Evolutionary conservation across 2,329 filamentous ascomycete genomes (phyloP), one percentile per base, ranked within the genome.

Genomic region (Simplicillium sp.): DNA sequence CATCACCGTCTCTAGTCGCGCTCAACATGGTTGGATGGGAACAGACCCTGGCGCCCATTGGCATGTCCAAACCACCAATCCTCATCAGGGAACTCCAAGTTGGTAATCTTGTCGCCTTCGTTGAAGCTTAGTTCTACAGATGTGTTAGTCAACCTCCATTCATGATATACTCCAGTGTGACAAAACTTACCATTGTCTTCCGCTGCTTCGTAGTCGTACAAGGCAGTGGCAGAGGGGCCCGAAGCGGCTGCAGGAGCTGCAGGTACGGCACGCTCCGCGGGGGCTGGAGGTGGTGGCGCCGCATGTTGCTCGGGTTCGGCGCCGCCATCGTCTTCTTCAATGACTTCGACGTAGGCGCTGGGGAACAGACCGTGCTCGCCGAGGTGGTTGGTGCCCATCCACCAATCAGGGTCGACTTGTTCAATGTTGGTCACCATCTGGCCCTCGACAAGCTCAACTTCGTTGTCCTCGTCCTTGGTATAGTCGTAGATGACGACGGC

Each of bases 391-490:
- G 84, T 86, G 34, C 94, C 92, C 76, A 95, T 84, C 92, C 92
- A 98, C 92, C 92, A 98, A 58, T 98, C 90, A 39, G 94, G 84
- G 52, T 97, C 92, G 2, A 98, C 87, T 85, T 94, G 94, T 47
- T 97, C 87, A 54, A 98, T 95, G 57, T 95, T 83, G 17, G 77
- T 88, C 31, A 98, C 83, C 48, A 82, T 77, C 54, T 96, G 86
- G 47, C 89, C 89, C 64, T 98, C 92, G 18, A 77, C 73, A 14
- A 98, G 74, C 49, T 95, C 88, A 43, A 98, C 77, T 65, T 98
- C 92, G 55, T 98, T 98, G 50, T 95, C 89, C 61, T 98, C 92
- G 1, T 88, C 88, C 66, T 94, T 96, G 54, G 96, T 90, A 57
- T 98, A 98, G 58, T 98, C 92, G 59, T 92, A 98, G 54, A 92